Percentiles rank a stretch among this genome's conserved stretches.
These are phyloP conservation scores for Apiospora malaysiana DNA, from an alignment of 2,329 filamentous ascomycete genomes.

Conservation along the genomic window DNA sequence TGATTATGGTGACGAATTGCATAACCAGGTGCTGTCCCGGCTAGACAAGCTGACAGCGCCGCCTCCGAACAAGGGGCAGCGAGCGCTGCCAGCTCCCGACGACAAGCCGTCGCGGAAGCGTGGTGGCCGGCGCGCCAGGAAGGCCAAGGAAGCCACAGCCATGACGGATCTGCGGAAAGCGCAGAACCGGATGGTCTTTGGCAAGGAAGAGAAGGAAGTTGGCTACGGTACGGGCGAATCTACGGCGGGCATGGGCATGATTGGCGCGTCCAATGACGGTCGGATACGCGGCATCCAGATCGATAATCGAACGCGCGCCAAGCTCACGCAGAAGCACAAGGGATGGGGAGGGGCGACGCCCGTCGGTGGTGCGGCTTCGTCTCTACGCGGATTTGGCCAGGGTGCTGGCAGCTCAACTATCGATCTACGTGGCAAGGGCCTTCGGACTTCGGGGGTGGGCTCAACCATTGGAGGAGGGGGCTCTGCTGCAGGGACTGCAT, in stretches of 20 bases:
- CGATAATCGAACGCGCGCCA: slow-evolving; percentile 90
- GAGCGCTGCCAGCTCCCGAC: slow-evolving; percentile 89
- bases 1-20: slow-evolving; percentile 80
- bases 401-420: slow-evolving; percentile 62
- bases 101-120: slow-evolving; percentile 95
- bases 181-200: slow-evolving; percentile 95
- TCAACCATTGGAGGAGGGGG: slow-evolving; percentile 61
- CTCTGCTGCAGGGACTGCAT: slow-evolving; percentile 76
- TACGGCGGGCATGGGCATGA: slow-evolving; percentile 92
- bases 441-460: slow-evolving; percentile 83
- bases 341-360: slow-evolving; percentile 84
- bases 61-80: slow-evolving; percentile 84
- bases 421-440: slow-evolving; percentile 77
- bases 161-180: slow-evolving; percentile 97
- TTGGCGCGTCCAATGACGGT: slow-evolving; percentile 87
- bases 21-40: slow-evolving; percentile 80
- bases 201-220: slow-evolving; percentile 92
- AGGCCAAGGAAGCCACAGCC: slow-evolving; percentile 94
- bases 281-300: slow-evolving; percentile 87
- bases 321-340: slow-evolving; percentile 92
- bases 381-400: slow-evolving; percentile 78
- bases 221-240: slow-evolving; percentile 87
- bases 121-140: slow-evolving; percentile 85
- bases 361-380: slow-evolving; percentile 74
- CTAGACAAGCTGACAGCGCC: slow-evolving; percentile 93